Evolutionary conservation across 164 flowering plant genomes (phyloP).

Genomic region (Nymphaea thermarum): DNA sequence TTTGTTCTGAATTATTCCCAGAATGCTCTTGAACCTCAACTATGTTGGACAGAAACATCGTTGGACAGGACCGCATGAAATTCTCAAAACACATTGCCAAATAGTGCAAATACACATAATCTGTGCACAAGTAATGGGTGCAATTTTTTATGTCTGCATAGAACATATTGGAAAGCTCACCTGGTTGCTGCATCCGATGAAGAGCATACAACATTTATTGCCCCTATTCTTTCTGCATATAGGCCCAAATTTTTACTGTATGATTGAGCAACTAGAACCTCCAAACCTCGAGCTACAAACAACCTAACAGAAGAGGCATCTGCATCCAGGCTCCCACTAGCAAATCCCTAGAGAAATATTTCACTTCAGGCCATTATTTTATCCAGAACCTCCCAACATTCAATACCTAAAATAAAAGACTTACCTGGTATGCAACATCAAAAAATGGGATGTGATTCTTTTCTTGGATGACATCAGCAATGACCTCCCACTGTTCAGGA

Average conservation of each 20-base stretch:
- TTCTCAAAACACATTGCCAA: no score
- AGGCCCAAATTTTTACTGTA: conserved; percentile 94
- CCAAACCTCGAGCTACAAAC: conserved; percentile 85
- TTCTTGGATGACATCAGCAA: conserved; percentile 95
- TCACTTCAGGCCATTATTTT: background rate
- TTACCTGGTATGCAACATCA: conserved; percentile 98
- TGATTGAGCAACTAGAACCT: conserved; percentile 89
- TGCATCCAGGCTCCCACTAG: conserved; percentile 95
- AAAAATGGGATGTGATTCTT: conserved; percentile 92
- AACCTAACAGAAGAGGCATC: conserved; percentile 90
- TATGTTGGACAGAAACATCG: no score
- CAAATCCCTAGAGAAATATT: conserved; percentile 61
- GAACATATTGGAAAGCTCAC: conserved; percentile 16
- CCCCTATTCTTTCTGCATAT: conserved; percentile 94
- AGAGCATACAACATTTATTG: conserved; percentile 83
- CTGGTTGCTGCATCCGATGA: conserved; percentile 80
- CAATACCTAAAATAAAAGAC: background rate
- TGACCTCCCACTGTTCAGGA: conserved; percentile 81
- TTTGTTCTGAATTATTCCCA: no score
- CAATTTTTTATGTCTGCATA: background rate
- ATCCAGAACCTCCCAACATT: background rate
- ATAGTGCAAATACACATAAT: no score
- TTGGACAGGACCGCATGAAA: no score
- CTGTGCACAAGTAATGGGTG: no score
- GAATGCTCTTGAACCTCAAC: no score